Evolutionary conservation across 768 basidiomycete species (phyloP).

Genomic region (Epithele typhae): DNA sequence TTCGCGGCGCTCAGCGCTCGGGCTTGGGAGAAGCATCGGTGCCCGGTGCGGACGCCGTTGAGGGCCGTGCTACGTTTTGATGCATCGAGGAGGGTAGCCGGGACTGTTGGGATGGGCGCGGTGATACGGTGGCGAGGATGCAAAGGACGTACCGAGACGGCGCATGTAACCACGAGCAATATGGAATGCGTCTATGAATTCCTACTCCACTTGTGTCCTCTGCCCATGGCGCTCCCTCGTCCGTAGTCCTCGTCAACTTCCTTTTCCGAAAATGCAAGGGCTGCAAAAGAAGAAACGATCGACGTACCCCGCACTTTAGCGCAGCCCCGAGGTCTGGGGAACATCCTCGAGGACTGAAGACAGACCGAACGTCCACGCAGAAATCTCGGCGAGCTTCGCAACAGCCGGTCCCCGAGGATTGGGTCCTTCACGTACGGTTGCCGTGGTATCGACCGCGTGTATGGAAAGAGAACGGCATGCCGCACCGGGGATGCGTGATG

Average conservation of each 20-base stretch:
- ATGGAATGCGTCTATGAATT: too few species aligned
- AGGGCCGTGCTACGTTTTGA: neutral
- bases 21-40: slow-evolving; percentile 4
- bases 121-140: too few species aligned
- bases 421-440: neutral
- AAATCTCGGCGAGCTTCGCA: neutral
- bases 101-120: too few species aligned
- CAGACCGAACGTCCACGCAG: neutral
- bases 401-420: neutral
- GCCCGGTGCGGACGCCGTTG: slow-evolving; percentile 1
- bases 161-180: too few species aligned
- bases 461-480: neutral
- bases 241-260: too few species aligned
- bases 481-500: neutral
- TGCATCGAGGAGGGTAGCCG: neutral
- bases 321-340: too few species aligned
- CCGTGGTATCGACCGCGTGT: neutral
- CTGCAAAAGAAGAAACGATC: neutral
- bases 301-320: slow-evolving; percentile 2
- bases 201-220: too few species aligned
- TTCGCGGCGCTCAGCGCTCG: too few species aligned
- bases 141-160: too few species aligned
- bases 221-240: too few species aligned
- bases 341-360: neutral
- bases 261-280: neutral